Percentiles rank a stretch among this genome's conserved stretches.
phyloP scores from a whole-genome alignment of 164 flowering plant genomes.

The Buxus sempervirens region DNA sequence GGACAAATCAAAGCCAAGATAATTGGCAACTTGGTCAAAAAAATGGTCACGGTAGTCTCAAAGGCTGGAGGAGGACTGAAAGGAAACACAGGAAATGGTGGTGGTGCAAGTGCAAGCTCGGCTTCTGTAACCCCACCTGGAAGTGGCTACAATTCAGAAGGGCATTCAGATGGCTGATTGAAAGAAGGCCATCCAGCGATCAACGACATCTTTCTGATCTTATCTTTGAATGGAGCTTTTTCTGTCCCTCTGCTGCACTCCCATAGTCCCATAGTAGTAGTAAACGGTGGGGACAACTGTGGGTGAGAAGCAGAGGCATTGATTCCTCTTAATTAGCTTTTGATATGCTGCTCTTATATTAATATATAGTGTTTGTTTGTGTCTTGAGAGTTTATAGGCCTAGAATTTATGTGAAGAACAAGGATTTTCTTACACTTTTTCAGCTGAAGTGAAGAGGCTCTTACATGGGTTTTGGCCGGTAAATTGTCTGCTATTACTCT shows the following conservation, averaged over 20 bases:
- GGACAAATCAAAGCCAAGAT: conserved; percentile 34
- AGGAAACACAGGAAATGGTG: conserved; percentile 3
- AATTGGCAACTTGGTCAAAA: conserved; percentile 7
- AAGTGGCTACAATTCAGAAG: conserved; percentile 6
- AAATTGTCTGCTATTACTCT: neutral
- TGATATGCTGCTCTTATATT: neutral
- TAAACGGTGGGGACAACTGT: neutral
- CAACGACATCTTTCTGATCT: neutral
- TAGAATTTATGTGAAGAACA: neutral
- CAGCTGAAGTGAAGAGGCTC: too few species aligned
- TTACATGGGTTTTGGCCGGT: neutral
- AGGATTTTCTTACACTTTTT: too few species aligned
- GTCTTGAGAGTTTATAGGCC: neutral
- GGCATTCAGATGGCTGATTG: conserved; percentile 5
- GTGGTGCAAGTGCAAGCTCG: conserved; percentile 9
- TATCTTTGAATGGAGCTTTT: neutral
- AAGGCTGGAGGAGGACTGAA: conserved; percentile 8
- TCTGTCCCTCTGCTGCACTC: neutral
- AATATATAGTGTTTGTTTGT: neutral
- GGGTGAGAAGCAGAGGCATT: neutral
- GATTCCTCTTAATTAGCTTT: too few species aligned
- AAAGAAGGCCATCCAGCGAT: neutral
- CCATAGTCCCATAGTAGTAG: neutral
- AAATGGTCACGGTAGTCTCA: conserved; percentile 12
- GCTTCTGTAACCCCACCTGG: conserved; percentile 4